A percentile compares a stretch with the other conserved stretches of the same genome.
phyloP scores from a whole-genome alignment of 169 alveolate species.

The Plasmodium yoelii region DNA sequence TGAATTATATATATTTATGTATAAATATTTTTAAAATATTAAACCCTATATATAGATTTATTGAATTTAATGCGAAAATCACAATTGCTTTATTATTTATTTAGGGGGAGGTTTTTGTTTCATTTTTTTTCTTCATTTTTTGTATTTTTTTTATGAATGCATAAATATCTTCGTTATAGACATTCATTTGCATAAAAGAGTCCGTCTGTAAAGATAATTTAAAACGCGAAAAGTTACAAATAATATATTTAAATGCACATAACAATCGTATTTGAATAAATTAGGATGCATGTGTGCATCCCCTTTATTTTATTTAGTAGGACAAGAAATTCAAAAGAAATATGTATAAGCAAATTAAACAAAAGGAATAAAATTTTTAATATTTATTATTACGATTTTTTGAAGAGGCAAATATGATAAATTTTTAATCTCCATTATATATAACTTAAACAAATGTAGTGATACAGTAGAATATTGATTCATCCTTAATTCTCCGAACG shows the following conservation, averaged over 20 bases:
- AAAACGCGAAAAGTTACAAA: neutral
- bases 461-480: constrained; percentile 47
- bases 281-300: too few species aligned
- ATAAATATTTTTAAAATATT: too few species aligned
- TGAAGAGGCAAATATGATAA: constrained; percentile 72
- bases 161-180: constrained; percentile 69
- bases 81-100: too few species aligned
- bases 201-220: constrained; percentile 30
- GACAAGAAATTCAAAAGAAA: too few species aligned
- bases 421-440: constrained; percentile 27
- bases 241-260: neutral
- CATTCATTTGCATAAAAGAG: constrained; percentile 67
- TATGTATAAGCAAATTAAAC: too few species aligned
- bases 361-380: too few species aligned
- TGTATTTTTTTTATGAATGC: constrained; percentile 68
- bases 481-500: constrained; percentile 48
- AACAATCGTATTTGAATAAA: neutral
- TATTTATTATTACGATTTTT: constrained; percentile 27
- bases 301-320: too few species aligned
- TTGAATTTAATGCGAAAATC: too few species aligned
- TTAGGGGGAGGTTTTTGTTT: neutral
- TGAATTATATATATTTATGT: too few species aligned
- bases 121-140: constrained; percentile 47
- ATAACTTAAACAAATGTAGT: constrained; percentile 41
- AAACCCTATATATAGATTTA: too few species aligned